Base-by-base conservation (phyloP, 2,329 filamentous ascomycete species). In the Penicillium sumatraense region DNA sequence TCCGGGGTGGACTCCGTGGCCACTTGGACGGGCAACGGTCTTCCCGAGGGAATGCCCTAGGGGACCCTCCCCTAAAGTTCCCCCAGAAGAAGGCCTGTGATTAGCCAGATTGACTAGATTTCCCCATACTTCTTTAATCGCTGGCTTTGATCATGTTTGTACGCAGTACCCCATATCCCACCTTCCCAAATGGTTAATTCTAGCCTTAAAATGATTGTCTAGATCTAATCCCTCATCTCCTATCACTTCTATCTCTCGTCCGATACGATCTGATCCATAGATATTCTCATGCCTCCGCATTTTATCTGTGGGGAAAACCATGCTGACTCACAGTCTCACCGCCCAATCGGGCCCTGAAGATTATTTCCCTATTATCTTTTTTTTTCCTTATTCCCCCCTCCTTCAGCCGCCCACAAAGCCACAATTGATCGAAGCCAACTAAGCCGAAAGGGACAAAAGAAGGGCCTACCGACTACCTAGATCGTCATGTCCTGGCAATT, bases 401-500 rank as follows among this genome's bases (percentile, higher is more conserved):
- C 21, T 40, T 31, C 41, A 45, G 23, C 26, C 41, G n/a, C 24
- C 41, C 36, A 26, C 27, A 50, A 21, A 60, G 47, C 49, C 52
- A 21, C 33, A 23, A 36, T 51, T 16, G 24, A 46, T 46, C 26
- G 42, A 46, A n/a, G 11, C 16, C 42, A 31, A 31, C 42, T 46
- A 46, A 46, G 42, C 42, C 42, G 20, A 31, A 46, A 46, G 16
- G 51, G 35, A 49, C 13, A 42, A 42, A n/a, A n/a, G n/a, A 31
- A 31, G 5, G 4, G 24, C 41, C 41, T 24, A 41, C 20, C 16
- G 38, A 41, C 23, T 53, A 33, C 53, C 41, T 53, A 11, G n/a
- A 46, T 31, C 35, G 24, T 24, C 46, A 71, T 72, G 69, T 62
- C 66, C 63, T 67, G 65, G 68, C 68, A 68, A 64, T 57, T 63